phyloP scores from a whole-genome alignment of 2,329 filamentous ascomycete genomes.

The Ophiostoma perfectum region DNA sequence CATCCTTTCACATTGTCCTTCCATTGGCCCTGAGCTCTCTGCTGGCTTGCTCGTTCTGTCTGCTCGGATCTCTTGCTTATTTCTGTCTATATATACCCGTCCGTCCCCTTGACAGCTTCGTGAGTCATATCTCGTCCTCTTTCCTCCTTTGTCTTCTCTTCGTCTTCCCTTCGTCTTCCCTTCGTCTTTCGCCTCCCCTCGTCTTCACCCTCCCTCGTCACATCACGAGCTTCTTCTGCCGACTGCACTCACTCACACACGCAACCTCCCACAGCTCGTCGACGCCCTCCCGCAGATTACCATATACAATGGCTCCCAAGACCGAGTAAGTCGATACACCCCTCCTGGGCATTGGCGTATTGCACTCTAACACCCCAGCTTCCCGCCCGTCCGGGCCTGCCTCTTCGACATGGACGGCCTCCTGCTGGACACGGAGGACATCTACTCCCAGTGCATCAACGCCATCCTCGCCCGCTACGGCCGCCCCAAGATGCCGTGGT shows the following conservation, averaged over 20 bases:
- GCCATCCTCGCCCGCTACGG: constrained; percentile 69
- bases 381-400: constrained; percentile 78
- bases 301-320: constrained; percentile 30
- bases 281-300: no score
- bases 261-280: no score
- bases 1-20: constrained; percentile 9
- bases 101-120: not conserved
- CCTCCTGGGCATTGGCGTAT: not conserved
- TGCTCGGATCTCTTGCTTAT: not conserved
- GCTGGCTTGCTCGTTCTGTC: not conserved
- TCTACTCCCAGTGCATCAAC: constrained; percentile 81
- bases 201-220: not conserved
- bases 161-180: not conserved
- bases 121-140: not conserved
- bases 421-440: constrained; percentile 86
- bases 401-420: constrained; percentile 99
- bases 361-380: constrained; percentile 36
- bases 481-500: constrained; percentile 77
- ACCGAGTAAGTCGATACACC: constrained; percentile 31
- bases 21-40: not conserved
- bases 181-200: not conserved
- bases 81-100: not conserved
- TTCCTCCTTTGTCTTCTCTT: not conserved
- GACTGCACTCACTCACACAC: no score
- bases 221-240: not conserved